These are phyloP conservation scores for Excoecaria cochinchinensis DNA, from an alignment of 345 rosid genomes.

Conservation along the genomic window DNA sequence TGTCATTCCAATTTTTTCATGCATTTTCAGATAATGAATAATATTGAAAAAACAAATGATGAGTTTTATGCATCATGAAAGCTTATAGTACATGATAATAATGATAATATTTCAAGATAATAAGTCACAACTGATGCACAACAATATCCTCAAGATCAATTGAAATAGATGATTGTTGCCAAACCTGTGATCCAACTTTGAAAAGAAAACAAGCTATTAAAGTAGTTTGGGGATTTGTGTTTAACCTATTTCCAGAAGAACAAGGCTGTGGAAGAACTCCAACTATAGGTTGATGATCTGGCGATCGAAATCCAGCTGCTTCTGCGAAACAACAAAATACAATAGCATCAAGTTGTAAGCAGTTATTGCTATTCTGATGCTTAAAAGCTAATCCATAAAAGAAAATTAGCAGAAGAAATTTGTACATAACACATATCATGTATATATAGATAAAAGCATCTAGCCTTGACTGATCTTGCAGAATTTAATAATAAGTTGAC, in stretches of 20 bases:
- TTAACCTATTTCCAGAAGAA: constrained; percentile 70
- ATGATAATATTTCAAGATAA: neutral
- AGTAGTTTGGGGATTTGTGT: constrained; percentile 15
- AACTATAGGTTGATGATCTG: constrained; percentile 56
- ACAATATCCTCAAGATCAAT: neutral
- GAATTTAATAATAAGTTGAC: neutral
- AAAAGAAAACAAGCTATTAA: neutral
- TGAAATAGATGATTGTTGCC: neutral
- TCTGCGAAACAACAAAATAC: constrained; percentile 45
- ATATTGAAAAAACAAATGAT: neutral
- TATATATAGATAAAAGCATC: neutral
- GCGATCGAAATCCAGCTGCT: constrained; percentile 57
- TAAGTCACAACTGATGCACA: neutral
- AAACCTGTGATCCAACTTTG: neutral
- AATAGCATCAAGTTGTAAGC: constrained; percentile 17
- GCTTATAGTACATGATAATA: neutral
- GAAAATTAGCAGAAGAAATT: neutral
- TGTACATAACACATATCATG: neutral
- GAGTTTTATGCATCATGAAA: neutral
- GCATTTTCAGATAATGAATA: neutral
- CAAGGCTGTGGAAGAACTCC: constrained; percentile 81
- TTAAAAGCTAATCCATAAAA: neutral
- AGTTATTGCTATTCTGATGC: neutral
- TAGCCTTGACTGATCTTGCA: neutral
- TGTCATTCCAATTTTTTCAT: neutral